These are phyloP conservation scores for Rhexocercosporidium sp. DNA, from an alignment of 2,329 filamentous ascomycete genomes.

Conservation along the genomic window DNA sequence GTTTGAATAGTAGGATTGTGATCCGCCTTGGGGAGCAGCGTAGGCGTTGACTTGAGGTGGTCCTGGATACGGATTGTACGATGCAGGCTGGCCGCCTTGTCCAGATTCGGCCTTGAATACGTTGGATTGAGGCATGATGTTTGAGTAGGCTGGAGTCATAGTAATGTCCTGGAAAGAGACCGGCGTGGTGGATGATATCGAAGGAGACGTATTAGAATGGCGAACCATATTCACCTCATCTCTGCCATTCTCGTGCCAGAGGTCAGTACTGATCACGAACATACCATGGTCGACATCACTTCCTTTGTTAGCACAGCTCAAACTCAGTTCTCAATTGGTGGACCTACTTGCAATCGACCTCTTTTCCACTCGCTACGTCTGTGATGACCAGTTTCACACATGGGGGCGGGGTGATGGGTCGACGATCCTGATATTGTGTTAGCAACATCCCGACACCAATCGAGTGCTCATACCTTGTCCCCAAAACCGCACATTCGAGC, in stretches of 20 bases:
- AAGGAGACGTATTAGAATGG: constrained; percentile 69
- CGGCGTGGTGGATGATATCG: constrained; percentile 80
- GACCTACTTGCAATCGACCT: constrained; percentile 81
- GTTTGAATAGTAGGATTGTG: constrained; percentile 33
- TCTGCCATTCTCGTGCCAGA: constrained; percentile 66
- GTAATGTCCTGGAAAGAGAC: constrained; percentile 69
- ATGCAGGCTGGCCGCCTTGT: constrained; percentile 16
- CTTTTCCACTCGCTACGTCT: constrained; percentile 75
- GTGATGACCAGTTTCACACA: constrained; percentile 84
- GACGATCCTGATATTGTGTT: constrained; percentile 69
- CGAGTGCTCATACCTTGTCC: constrained; percentile 73
- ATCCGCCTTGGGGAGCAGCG: constrained; percentile 28
- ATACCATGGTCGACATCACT: constrained; percentile 73
- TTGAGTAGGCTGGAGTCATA: constrained; percentile 43
- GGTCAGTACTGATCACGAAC: constrained; percentile 71
- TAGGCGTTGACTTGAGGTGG: constrained; percentile 37
- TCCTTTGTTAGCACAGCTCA: constrained; percentile 21
- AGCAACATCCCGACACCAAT: constrained; percentile 4
- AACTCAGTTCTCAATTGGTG: not conserved
- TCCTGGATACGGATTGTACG: constrained; percentile 37
- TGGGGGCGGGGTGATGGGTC: constrained; percentile 94
- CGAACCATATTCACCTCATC: constrained; percentile 72
- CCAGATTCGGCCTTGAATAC: constrained; percentile 28
- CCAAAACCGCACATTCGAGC: constrained; percentile 99
- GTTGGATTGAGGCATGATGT: constrained; percentile 30